phyloP scores from a whole-genome alignment of 257 asterid genomes.

The Datura wrightii region DNA sequence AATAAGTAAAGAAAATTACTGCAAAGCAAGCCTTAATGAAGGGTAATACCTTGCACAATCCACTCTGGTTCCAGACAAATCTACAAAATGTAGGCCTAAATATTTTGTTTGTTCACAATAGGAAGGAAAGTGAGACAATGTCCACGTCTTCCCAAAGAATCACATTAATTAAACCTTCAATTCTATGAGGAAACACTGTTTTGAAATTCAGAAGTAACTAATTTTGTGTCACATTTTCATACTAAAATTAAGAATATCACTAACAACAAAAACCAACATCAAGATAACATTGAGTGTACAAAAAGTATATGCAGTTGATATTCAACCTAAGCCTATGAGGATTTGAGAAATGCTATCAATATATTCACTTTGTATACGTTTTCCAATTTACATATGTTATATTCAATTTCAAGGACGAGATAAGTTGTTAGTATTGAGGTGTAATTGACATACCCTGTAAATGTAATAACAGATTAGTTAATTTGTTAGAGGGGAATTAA shows the following conservation, averaged over 20 bases:
- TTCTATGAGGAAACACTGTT: neutral
- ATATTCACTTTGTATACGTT: constrained; percentile 24
- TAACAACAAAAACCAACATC: neutral
- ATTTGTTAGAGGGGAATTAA: neutral
- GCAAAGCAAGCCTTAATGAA: neutral
- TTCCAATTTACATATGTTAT: neutral
- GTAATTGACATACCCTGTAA: neutral
- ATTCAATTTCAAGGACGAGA: neutral
- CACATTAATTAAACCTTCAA: neutral
- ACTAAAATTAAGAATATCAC: neutral
- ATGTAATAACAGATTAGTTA: constrained; percentile 10
- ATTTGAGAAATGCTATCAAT: neutral
- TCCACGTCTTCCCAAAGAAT: neutral
- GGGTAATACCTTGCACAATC: constrained; percentile 17
- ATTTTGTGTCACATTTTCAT: neutral
- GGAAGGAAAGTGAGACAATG: neutral
- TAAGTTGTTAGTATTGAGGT: neutral
- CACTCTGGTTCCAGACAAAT: neutral
- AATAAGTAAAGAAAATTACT: neutral
- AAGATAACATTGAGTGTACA: neutral
- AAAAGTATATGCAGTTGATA: constrained; percentile 4
- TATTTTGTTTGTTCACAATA: neutral
- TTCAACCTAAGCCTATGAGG: neutral
- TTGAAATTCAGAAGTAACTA: constrained; percentile 23
- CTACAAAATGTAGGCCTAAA: neutral